These are phyloP conservation scores for Triticum turgidum DNA, from an alignment of 176 grass and related monocot genomes.

Conservation along the genomic window DNA sequence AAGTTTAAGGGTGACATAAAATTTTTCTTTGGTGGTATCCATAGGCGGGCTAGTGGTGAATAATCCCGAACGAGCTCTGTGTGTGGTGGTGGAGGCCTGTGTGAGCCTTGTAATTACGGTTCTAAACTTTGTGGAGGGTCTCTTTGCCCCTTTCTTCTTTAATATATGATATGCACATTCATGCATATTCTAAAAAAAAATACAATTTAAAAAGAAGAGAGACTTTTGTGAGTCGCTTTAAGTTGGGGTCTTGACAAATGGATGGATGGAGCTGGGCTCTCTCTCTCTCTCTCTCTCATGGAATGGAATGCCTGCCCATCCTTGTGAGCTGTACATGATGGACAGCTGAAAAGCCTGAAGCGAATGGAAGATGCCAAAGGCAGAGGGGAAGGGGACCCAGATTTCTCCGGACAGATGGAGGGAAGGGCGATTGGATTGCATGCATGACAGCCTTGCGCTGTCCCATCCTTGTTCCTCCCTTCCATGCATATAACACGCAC, in stretches of 20 bases:
- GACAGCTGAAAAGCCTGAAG: constrained; percentile 18
- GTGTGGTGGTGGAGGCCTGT: too few relatives aligned
- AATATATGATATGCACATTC: too few relatives aligned
- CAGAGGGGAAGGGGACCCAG: neutral
- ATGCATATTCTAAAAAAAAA: too few relatives aligned
- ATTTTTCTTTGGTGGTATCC: too few relatives aligned
- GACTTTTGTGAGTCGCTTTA: neutral
- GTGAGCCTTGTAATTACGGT: too few relatives aligned
- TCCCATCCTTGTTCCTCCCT: neutral
- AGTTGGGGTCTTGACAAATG: neutral
- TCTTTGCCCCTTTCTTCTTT: too few relatives aligned
- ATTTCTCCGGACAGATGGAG: neutral
- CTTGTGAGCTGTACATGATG: neutral
- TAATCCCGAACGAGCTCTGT: too few relatives aligned
- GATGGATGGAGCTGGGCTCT: neutral
- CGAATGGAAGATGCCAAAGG: constrained; percentile 8
- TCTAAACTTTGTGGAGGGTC: too few relatives aligned
- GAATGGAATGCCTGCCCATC: neutral
- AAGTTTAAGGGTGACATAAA: too few relatives aligned
- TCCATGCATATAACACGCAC: neutral
- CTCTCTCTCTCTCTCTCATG: neutral
- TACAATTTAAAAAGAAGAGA: neutral
- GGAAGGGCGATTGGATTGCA: neutral
- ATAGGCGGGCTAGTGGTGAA: too few relatives aligned
- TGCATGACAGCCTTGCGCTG: neutral